phyloP scores from a whole-genome alignment of 2,329 filamentous ascomycete genomes.

The Aspergillus fijiensis region DNA sequence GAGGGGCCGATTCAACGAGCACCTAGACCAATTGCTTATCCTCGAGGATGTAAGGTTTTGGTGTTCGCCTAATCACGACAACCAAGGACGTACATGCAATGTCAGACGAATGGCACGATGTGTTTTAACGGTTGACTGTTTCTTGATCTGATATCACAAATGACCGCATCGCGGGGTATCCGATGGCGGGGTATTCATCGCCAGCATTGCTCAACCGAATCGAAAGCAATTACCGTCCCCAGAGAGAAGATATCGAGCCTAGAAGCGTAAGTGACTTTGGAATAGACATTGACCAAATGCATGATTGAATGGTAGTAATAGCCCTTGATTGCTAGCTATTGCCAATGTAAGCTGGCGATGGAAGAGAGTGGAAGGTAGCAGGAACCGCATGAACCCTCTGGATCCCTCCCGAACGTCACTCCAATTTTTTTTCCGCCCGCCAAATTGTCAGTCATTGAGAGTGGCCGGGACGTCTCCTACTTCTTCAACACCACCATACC shows the following conservation, averaged over 20 bases:
- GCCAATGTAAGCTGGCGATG: slow-evolving; percentile 9
- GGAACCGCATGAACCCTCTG: slow-evolving; percentile 28
- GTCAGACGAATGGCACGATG: background rate
- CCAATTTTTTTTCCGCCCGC: slow-evolving; percentile 7
- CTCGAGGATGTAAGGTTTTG: background rate
- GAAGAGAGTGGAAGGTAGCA: slow-evolving; percentile 26
- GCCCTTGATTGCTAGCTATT: background rate
- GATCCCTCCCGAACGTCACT: slow-evolving; percentile 18
- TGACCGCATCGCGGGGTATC: slow-evolving; percentile 22
- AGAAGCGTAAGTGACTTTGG: background rate
- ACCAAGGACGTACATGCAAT: background rate
- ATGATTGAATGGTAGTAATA: background rate
- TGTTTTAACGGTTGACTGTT: background rate
- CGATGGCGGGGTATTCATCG: slow-evolving; percentile 17
- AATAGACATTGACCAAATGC: background rate
- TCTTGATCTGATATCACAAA: slow-evolving; percentile 1
- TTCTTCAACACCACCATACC: slow-evolving; percentile 6
- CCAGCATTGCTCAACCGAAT: background rate
- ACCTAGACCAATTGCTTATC: background rate
- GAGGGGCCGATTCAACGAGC: background rate
- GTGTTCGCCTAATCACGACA: background rate
- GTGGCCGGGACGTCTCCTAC: background rate
- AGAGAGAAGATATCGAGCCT: background rate
- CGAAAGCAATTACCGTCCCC: background rate
- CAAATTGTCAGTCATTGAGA: background rate